Evolutionary conservation across 192 early-diverging fungal genomes (phyloP).

Genomic region (Backusella tarrabulga): DNA sequence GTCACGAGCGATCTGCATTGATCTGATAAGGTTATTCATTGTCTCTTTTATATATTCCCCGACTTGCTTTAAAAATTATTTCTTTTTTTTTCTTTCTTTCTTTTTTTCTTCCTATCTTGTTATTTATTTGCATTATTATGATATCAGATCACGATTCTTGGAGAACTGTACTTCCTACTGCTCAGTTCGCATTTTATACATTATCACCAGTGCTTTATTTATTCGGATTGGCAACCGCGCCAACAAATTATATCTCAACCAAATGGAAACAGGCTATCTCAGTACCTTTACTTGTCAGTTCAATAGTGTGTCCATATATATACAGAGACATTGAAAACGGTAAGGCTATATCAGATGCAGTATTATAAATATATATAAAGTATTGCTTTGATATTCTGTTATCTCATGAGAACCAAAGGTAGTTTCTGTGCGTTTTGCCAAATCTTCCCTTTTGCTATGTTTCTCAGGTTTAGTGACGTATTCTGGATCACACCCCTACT

Average conservation of each 20-base stretch:
- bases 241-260: neutral
- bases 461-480: neutral
- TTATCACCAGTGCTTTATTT: neutral
- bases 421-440: neutral
- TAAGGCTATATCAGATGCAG: neutral
- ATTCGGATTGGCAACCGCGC: neutral
- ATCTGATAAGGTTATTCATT: neutral
- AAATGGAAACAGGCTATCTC: neutral
- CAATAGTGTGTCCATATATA: neutral
- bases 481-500: slow-evolving; percentile 4
- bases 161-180: neutral
- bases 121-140: neutral
- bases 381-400: neutral
- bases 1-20: neutral
- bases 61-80: neutral
- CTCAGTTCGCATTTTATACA: neutral
- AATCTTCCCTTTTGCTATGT: neutral
- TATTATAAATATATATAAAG: neutral
- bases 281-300: slow-evolving; percentile 1
- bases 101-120: neutral
- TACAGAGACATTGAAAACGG: neutral
- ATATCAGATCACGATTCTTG: neutral
- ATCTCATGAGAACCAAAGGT: neutral
- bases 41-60: neutral
- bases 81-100: neutral